Evolutionary conservation across 495 filamentous ascomycete genomes (phyloP).

Genomic region (Penicillium canescens): DNA sequence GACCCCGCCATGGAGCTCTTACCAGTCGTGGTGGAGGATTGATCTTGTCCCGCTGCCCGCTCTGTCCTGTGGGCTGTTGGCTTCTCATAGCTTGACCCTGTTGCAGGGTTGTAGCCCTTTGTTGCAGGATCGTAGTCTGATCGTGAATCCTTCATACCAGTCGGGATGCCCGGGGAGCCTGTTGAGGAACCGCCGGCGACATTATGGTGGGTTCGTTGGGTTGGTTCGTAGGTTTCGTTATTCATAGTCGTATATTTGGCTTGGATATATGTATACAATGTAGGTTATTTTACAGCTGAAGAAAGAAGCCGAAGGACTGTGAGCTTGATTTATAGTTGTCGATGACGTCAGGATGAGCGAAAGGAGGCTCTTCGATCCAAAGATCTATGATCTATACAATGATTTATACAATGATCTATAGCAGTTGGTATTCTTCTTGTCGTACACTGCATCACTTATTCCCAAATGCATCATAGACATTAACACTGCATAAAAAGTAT

Average conservation of each 20-base stretch:
- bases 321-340: neutral
- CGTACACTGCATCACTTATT: no score
- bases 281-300: no score
- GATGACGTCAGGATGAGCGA: conserved; percentile 26
- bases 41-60: conserved; percentile 12
- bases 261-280: neutral
- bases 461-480: neutral
- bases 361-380: neutral
- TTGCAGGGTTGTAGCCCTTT: conserved; percentile 28
- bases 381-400: no score
- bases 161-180: conserved; percentile 27
- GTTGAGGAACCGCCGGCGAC: conserved; percentile 30
- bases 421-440: neutral
- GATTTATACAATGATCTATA: neutral
- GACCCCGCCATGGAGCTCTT: conserved; percentile 4
- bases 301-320: neutral
- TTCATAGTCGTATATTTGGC: neutral
- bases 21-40: neutral
- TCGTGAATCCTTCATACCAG: conserved; percentile 14
- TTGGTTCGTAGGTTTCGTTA: neutral
- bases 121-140: conserved; percentile 23
- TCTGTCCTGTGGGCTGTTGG: conserved; percentile 13
- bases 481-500: neutral
- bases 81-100: conserved; percentile 25
- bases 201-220: neutral